phyloP scores from a whole-genome alignment of 345 rosid genomes.

The Aquilaria yunnanensis region DNA sequence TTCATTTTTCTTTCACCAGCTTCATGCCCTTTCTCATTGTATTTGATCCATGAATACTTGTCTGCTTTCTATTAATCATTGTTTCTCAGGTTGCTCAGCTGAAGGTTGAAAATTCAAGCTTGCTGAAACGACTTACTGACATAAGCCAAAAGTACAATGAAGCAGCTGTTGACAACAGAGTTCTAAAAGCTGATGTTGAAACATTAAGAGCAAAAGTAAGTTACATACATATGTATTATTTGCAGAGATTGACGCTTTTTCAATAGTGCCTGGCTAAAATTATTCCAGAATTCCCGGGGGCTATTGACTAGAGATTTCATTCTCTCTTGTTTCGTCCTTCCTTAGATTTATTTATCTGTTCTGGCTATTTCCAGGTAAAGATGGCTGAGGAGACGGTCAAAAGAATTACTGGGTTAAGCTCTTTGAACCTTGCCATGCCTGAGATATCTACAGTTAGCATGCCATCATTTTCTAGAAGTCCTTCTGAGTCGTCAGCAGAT shows the following conservation, averaged over 20 bases:
- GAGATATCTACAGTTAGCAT: conserved; percentile 35
- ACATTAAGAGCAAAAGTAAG: conserved; percentile 86
- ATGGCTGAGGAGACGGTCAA: conserved; percentile 94
- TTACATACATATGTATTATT: background rate
- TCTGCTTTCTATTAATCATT: background rate
- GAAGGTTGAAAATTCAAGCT: conserved; percentile 65
- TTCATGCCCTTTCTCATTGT: no score
- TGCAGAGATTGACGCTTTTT: no score
- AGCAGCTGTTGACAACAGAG: conserved; percentile 82
- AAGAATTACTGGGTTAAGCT: conserved; percentile 70
- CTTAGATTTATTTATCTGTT: background rate
- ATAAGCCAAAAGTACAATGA: conserved; percentile 69
- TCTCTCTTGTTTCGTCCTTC: background rate
- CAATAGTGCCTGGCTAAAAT: no score
- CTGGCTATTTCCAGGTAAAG: conserved; percentile 52
- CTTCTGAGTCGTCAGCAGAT: conserved; percentile 47
- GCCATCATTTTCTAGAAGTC: conserved; percentile 39
- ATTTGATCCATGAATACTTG: no score
- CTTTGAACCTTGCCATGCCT: conserved; percentile 44
- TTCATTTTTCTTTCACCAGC: conserved; percentile 2
- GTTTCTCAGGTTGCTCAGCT: conserved; percentile 71
- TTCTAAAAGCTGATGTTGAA: conserved; percentile 87
- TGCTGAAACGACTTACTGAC: conserved; percentile 61
- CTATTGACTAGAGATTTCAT: no score
- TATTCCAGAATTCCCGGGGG: no score